phyloP scores from a whole-genome alignment of 176 grass and related monocot genomes.

The Aegilops longissima region DNA sequence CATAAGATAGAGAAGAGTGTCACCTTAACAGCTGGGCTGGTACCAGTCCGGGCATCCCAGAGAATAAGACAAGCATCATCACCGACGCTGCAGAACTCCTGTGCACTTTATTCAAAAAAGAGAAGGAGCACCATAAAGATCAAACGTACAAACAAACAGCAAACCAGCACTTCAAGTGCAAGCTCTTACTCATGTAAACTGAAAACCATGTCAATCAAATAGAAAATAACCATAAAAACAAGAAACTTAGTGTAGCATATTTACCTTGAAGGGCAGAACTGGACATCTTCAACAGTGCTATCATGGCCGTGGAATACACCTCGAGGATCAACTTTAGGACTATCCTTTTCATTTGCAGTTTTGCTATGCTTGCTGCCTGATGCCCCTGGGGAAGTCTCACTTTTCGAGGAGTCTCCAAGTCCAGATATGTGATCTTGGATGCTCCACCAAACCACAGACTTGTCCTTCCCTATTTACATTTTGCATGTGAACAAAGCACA shows the following conservation, averaged over 20 bases:
- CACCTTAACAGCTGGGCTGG: slow-evolving; percentile 82
- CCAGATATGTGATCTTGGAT: slow-evolving; percentile 85
- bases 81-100: slow-evolving; percentile 97
- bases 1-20: not conserved
- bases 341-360: slow-evolving; percentile 65
- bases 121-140: slow-evolving; percentile 6
- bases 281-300: slow-evolving; percentile 93
- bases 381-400: slow-evolving; percentile 43
- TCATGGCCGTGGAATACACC: slow-evolving; percentile 81
- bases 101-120: slow-evolving; percentile 56
- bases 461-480: slow-evolving; percentile 75
- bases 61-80: slow-evolving; percentile 98
- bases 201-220: not conserved
- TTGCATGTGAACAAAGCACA: slow-evolving; percentile 7
- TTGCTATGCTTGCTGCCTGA: slow-evolving; percentile 63
- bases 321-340: slow-evolving; percentile 75
- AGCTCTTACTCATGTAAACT: not conserved
- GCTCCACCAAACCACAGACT: slow-evolving; percentile 89
- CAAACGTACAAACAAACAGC: not conserved
- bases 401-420: slow-evolving; percentile 60
- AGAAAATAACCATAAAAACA: not conserved
- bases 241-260: slow-evolving; percentile 18
- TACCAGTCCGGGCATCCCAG: slow-evolving; percentile 91
- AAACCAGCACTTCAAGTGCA: slow-evolving; percentile 7
- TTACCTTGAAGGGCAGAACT: slow-evolving; percentile 95